Evolutionary conservation across 306 rosid species (phyloP), one percentile per base, ranked within the genome.

Genomic region (Castanea sativa): DNA sequence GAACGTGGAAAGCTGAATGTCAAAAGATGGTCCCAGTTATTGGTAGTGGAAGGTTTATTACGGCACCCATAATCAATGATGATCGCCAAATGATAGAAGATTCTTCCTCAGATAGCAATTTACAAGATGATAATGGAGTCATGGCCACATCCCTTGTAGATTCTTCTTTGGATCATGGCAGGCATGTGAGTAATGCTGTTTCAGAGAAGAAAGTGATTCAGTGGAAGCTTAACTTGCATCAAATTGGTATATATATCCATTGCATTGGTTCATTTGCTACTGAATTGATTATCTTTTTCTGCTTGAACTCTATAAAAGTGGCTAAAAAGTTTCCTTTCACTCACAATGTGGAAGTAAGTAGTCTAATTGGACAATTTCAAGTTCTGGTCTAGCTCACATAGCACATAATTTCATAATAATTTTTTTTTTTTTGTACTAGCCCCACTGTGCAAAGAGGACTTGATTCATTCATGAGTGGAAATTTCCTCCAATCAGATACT

Each of bases 171-270:
- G 59, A 35, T 71, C 35, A 49, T 43, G 81, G 52, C 51, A 79
- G 69, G 79, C 45, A 21, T 59, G 61, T 69, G 63, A 75, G 78
- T 25, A 73, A 81, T 79, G 67, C 74, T 7, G 25, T 76, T 71
- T 81, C 88, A 77, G 92, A 92, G 85, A 88, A 86, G 85, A 92
- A 85, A 80, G 86, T 93, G 76, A 68, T 79, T 69, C 97, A 89
- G 83, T 94, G 98, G 98, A 76, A 88, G 88, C 95, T 78, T 79
- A 65, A 80, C 69, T 80, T 94, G 82, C 97, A 85, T 83, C 98
- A 94, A 84, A 94, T 94, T 81, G 98, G 98, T 94, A 90, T 65
- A 85, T 55, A 49, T 79, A 53, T 71, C 74, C 77, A 20, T 64
- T 74, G 64, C 75, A 60, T 61, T 35, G 43, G 74, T 70, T 35